A percentile compares a stretch with the other conserved stretches of the same genome.
These are phyloP conservation scores for Claviceps pusilla DNA, from an alignment of 2,329 filamentous ascomycete species.

Conservation along the genomic window DNA sequence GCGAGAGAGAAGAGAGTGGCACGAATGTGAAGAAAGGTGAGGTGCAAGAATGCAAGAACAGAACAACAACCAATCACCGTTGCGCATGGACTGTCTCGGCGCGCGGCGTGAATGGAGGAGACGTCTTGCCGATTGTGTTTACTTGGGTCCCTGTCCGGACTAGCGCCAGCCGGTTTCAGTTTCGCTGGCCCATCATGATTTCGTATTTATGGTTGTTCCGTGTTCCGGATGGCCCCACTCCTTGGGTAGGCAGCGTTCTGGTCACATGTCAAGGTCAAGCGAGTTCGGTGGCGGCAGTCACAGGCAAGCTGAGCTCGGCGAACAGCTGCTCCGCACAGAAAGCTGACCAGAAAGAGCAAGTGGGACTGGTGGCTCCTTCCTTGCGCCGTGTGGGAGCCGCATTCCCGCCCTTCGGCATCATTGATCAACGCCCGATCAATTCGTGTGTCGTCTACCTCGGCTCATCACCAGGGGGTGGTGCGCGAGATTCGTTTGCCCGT, in stretches of 20 bases:
- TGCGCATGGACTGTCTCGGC: background rate
- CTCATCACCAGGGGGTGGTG: background rate
- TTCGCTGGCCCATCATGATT: background rate
- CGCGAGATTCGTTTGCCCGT: background rate
- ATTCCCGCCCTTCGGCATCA: constrained; percentile 2
- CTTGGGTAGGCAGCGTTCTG: no score
- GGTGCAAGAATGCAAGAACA: background rate
- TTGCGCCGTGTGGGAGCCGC: background rate
- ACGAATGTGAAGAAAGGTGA: no score
- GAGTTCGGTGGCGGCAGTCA: background rate
- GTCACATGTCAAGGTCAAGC: constrained; percentile 1
- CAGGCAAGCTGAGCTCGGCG: background rate
- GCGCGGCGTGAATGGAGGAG: constrained; percentile 1
- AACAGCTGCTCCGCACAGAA: background rate
- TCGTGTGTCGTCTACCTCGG: constrained; percentile 1
- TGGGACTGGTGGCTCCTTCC: background rate
- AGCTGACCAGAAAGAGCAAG: background rate
- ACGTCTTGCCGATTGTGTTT: constrained; percentile 13
- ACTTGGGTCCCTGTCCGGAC: constrained; percentile 11
- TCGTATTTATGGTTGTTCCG: constrained; percentile 7
- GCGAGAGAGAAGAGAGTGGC: background rate
- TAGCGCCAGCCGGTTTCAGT: constrained; percentile 8
- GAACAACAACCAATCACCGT: background rate
- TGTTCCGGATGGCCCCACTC: background rate
- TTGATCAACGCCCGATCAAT: background rate